Evolutionary conservation across 176 grass and related monocot species (phyloP), one percentile per base, ranked within the genome.

Genomic region (Tuctoria greenei): DNA sequence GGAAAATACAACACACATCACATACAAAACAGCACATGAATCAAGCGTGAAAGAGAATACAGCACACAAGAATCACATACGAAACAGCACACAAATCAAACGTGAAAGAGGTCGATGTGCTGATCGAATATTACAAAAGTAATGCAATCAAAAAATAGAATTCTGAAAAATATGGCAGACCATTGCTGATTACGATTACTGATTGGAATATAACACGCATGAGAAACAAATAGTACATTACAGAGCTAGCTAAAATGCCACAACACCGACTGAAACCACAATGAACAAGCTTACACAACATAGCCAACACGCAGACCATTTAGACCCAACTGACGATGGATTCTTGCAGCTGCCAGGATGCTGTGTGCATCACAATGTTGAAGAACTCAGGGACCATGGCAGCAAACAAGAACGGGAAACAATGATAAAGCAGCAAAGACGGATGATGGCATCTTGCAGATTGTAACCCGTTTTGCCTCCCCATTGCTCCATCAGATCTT

Each of bases 401-500:
- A 88, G 80, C 72, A 67, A 76, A 90, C 75, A 83, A 83, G 80
- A 88, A 79, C 40, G 40, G 28, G 64, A 80, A 66, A 65, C 75
- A 66, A 79, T 67, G 71, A 83, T 67, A 82, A 59, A 64, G 47
- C 74, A 46, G 75, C 86, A 57, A 75, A 76, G 64, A 74, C 6
- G 17, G 45, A 75, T 84, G 63, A 56, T 69, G 54, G 79, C 46
- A 47, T 74, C 60, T 84, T 15, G 76, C 21, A 58, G 36, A 45
- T 42, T 6, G 28, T 35, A 76, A 80, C 43, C 66, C 71, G 64
- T 47, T 84, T 72, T 46, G 12, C 62, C 18, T 3, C 62, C 31
- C 60, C 77, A 15, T 45, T 35, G 55, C 39, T 39, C 18, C 73
- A 61, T 90, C 88, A 99, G 67, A 99, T 99, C 83, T 99, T 99